Evolutionary conservation across 345 rosid genomes (phyloP).

Genomic region (Raphanus sativus): DNA sequence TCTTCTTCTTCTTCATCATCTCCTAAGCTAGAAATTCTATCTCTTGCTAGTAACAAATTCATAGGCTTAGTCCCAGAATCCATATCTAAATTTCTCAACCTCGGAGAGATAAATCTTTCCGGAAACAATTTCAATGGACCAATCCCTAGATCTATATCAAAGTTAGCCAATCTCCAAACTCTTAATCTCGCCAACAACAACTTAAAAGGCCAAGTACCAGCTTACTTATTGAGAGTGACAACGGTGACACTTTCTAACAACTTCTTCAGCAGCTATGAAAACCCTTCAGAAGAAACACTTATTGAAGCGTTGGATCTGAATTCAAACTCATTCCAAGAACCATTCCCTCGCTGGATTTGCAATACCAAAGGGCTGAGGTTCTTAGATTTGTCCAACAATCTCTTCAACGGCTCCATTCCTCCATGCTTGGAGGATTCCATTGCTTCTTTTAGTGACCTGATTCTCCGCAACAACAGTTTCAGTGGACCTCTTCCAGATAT

Average conservation of each 20-base stretch:
- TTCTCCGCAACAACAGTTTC: not conserved
- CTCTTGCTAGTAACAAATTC: not conserved
- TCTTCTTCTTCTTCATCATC: not conserved
- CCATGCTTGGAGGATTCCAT: slow-evolving; percentile 17
- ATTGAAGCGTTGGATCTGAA: not conserved
- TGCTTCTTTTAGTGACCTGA: not conserved
- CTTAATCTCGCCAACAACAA: slow-evolving; percentile 9
- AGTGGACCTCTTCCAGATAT: not conserved
- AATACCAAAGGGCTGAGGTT: slow-evolving; percentile 7
- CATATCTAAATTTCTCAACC: slow-evolving; percentile 9
- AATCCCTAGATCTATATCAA: slow-evolving; percentile 18
- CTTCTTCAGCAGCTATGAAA: not conserved
- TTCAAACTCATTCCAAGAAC: slow-evolving; percentile 18
- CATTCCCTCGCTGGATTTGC: slow-evolving; percentile 43
- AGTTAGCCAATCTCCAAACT: not conserved
- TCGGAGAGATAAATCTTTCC: not conserved
- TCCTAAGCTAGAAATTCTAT: not conserved
- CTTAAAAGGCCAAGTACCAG: slow-evolving; percentile 13
- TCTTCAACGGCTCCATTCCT: slow-evolving; percentile 26
- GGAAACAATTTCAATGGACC: not conserved
- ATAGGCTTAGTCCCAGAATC: not conserved
- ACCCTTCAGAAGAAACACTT: not conserved
- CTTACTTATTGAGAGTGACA: not conserved
- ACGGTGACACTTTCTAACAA: not conserved
- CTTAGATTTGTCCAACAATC: slow-evolving; percentile 43